These are phyloP conservation scores for Cladosporium sp. DNA, from an alignment of 2,329 filamentous ascomycete species.

Conservation along the genomic window DNA sequence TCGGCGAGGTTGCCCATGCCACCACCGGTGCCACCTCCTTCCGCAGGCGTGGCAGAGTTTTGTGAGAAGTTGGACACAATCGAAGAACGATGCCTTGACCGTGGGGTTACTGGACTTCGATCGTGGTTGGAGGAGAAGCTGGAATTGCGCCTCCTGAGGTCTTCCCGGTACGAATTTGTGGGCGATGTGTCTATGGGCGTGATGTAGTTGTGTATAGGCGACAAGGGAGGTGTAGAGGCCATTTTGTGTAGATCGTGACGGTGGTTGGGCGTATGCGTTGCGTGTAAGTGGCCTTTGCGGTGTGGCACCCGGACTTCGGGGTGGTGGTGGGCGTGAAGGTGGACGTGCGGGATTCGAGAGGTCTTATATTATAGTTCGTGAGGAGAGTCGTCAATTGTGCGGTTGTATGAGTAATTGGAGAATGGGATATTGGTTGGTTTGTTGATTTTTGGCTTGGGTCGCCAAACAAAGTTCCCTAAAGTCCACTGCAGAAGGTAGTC, in stretches of 20 bases:
- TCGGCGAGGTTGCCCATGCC: slow-evolving; percentile 76
- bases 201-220: slow-evolving; percentile 39
- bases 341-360: too few relatives aligned
- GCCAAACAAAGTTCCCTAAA: not conserved
- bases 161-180: slow-evolving; percentile 30
- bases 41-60: slow-evolving; percentile 35
- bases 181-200: slow-evolving; percentile 42
- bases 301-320: not conserved
- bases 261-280: not conserved
- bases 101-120: slow-evolving; percentile 42
- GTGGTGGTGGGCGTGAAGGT: not conserved
- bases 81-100: slow-evolving; percentile 34
- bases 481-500: not conserved
- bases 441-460: not conserved
- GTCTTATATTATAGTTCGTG: too few relatives aligned
- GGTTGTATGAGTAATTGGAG: not conserved
- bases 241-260: slow-evolving; percentile 17
- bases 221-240: slow-evolving; percentile 39
- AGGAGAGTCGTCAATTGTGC: not conserved
- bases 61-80: slow-evolving; percentile 29
- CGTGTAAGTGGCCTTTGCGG: not conserved
- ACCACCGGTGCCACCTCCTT: slow-evolving; percentile 36
- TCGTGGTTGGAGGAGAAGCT: slow-evolving; percentile 40
- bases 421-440: not conserved
- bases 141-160: slow-evolving; percentile 30